phyloP scores from a whole-genome alignment of 108 stramenopile genomes.

The Fragilariopsis cylindrus region DNA sequence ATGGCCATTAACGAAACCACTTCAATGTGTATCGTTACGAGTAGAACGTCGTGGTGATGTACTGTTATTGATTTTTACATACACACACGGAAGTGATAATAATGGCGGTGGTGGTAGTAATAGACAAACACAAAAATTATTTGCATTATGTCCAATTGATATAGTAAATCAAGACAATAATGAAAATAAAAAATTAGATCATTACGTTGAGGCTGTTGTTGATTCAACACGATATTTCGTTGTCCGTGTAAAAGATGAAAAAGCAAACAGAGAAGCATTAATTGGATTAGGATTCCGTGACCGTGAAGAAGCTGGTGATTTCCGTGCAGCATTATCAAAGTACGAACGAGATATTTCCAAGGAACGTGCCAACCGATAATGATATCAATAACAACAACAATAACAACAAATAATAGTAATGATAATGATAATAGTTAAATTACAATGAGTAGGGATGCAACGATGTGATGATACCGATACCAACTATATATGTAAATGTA shows the following conservation, averaged over 20 bases:
- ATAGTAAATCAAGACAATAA: constrained; percentile 32
- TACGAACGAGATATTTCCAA: constrained; percentile 42
- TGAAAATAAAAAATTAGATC: constrained; percentile 42
- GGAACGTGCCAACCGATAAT: constrained; percentile 8
- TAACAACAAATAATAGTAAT: neutral
- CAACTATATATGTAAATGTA: too few relatives aligned
- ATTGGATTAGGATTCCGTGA: constrained; percentile 86
- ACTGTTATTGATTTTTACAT: constrained; percentile 52
- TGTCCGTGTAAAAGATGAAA: constrained; percentile 65
- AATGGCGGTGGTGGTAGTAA: constrained; percentile 12
- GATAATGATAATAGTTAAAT: neutral
- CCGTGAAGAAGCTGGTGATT: constrained; percentile 78
- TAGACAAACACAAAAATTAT: constrained; percentile 23
- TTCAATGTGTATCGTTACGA: constrained; percentile 50
- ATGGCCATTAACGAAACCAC: constrained; percentile 50
- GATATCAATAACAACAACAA: neutral
- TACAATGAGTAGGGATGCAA: too few relatives aligned
- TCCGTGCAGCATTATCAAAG: constrained; percentile 68
- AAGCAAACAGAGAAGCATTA: constrained; percentile 64
- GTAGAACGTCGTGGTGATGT: constrained; percentile 49
- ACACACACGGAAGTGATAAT: constrained; percentile 30
- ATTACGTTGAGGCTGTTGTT: constrained; percentile 74
- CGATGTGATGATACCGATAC: too few relatives aligned
- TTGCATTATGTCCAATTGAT: constrained; percentile 45
- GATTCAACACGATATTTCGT: constrained; percentile 86